phyloP scores from a whole-genome alignment of 2,329 filamentous ascomycete species.

The Piedraia hortae region DNA sequence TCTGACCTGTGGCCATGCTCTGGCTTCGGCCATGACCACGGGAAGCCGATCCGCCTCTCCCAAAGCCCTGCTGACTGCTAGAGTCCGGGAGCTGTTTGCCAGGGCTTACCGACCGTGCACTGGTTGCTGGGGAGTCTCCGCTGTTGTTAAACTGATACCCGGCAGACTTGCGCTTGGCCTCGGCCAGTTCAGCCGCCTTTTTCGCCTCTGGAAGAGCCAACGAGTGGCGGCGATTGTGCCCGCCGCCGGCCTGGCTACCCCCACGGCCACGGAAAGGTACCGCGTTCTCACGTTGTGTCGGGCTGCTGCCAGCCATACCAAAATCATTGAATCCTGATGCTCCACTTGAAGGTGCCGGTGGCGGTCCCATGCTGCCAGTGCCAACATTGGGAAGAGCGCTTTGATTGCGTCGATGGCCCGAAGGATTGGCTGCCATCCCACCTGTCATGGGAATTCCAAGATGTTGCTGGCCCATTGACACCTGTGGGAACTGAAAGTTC shows the following conservation, averaged over 20 bases:
- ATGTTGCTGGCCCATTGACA: constrained; percentile 30
- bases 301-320: constrained; percentile 18
- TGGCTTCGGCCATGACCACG: constrained; percentile 44
- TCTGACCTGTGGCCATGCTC: constrained; percentile 48
- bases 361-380: constrained; percentile 44
- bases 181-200: constrained; percentile 85
- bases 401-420: constrained; percentile 88
- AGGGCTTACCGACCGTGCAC: constrained; percentile 29
- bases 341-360: constrained; percentile 53
- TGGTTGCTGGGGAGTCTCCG: constrained; percentile 22
- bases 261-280: constrained; percentile 38
- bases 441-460: constrained; percentile 41
- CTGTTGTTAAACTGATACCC: constrained; percentile 83
- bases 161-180: constrained; percentile 84
- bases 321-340: constrained; percentile 63
- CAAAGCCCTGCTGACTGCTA: constrained; percentile 5
- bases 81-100: constrained; percentile 13
- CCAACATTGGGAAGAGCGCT: constrained; percentile 83
- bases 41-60: constrained; percentile 14
- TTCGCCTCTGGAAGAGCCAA: constrained; percentile 85
- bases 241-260: constrained; percentile 36
- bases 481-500: constrained; percentile 68
- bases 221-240: constrained; percentile 83
- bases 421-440: constrained; percentile 40
- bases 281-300: constrained; percentile 43